These are phyloP conservation scores for Clitopilus passeckerianus DNA, from an alignment of 768 basidiomycete species.

Conservation along the genomic window DNA sequence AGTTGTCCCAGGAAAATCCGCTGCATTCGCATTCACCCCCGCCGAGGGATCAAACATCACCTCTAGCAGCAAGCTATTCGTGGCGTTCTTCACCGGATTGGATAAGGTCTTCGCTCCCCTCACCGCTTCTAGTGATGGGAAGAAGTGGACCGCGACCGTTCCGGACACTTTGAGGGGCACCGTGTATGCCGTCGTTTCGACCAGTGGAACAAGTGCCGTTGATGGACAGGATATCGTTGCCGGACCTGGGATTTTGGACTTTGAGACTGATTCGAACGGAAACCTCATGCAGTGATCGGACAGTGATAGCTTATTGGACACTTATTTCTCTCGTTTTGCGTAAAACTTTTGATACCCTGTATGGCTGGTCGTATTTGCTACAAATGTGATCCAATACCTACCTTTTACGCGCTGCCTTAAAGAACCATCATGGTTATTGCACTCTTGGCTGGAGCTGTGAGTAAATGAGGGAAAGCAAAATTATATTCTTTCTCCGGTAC, in stretches of 20 bases:
- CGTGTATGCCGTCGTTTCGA: conserved; percentile 46
- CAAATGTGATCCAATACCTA: too few species aligned
- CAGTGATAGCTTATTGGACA: not conserved
- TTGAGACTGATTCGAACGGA: conserved; percentile 11
- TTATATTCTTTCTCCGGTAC: too few species aligned
- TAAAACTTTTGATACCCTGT: not conserved
- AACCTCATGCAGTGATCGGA: conserved; percentile 3
- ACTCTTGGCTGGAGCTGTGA: too few species aligned
- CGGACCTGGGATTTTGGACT: conserved; percentile 34
- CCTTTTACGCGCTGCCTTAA: too few species aligned
- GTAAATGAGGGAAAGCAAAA: too few species aligned
- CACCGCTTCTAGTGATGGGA: conserved; percentile 14
- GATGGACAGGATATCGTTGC: conserved; percentile 37
- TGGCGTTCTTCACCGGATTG: conserved; percentile 41
- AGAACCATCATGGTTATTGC: too few species aligned
- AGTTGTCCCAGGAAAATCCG: conserved; percentile 18
- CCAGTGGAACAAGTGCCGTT: conserved; percentile 16
- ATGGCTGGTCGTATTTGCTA: not conserved
- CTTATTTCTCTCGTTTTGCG: not conserved
- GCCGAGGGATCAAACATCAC: conserved; percentile 8
- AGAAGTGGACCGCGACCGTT: conserved; percentile 17
- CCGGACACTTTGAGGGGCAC: conserved; percentile 35
- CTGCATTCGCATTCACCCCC: conserved; percentile 9
- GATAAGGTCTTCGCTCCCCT: conserved; percentile 25
- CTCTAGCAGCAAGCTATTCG: conserved; percentile 19